phyloP scores from a whole-genome alignment of 2,329 filamentous ascomycete genomes.

The Drechslerella coelobrocha region DNA sequence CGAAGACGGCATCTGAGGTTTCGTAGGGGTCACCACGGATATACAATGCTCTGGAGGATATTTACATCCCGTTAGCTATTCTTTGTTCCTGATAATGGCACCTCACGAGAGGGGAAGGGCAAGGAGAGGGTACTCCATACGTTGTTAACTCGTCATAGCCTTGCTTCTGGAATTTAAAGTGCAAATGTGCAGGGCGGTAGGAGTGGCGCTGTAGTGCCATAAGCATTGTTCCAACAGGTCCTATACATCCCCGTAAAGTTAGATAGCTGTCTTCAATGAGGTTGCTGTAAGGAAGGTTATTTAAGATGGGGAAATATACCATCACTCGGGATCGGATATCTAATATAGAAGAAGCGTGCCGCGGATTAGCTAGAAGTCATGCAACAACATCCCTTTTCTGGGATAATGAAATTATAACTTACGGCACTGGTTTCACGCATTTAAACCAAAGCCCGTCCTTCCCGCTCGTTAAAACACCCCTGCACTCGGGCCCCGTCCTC shows the following conservation, averaged over 20 bases:
- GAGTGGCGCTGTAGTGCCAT: constrained; percentile 73
- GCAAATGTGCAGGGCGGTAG: constrained; percentile 78
- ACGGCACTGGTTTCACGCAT: constrained; percentile 82
- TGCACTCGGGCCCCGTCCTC: constrained; percentile 70
- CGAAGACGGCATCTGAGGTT: constrained; percentile 83
- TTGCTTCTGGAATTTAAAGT: constrained; percentile 85
- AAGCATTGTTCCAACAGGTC: constrained; percentile 76
- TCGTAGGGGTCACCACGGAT: constrained; percentile 80
- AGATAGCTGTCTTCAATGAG: too few species aligned
- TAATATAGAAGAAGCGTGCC: too few species aligned
- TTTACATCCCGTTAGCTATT: constrained; percentile 2
- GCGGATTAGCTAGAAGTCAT: too few species aligned
- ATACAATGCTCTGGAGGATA: constrained; percentile 67
- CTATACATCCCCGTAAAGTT: constrained; percentile 1
- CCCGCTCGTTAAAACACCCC: constrained; percentile 74
- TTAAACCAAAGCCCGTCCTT: constrained; percentile 82
- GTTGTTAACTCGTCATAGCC: constrained; percentile 83
- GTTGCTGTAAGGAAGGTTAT: neutral
- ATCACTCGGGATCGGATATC: constrained; percentile 45
- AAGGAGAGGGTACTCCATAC: constrained; percentile 63
- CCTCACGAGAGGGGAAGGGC: constrained; percentile 1
- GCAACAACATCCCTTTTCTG: too few species aligned
- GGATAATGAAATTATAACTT: too few species aligned
- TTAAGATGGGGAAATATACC: constrained; percentile 1
- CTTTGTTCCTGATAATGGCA: neutral